These are phyloP conservation scores for Hysterangium stoloniferum DNA, from an alignment of 768 basidiomycete species.

Conservation along the genomic window DNA sequence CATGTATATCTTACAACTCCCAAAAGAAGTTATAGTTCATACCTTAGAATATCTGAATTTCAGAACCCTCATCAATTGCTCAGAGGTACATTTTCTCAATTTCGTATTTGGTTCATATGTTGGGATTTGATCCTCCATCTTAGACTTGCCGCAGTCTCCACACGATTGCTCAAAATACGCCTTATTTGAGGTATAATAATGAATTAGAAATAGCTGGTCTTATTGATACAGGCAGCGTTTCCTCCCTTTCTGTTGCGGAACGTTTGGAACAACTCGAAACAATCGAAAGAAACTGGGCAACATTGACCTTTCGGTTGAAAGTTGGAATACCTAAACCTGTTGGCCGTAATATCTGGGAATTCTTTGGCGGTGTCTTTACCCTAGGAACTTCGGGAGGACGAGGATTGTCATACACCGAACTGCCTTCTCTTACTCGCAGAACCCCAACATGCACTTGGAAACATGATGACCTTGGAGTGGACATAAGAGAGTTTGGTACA, in stretches of 20 bases:
- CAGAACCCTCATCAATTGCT: too few species aligned
- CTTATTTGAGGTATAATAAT: too few species aligned
- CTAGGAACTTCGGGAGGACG: constrained; percentile 8
- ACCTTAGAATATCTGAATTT: too few species aligned
- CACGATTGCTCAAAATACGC: too few species aligned
- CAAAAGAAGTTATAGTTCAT: too few species aligned
- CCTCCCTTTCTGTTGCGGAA: background rate
- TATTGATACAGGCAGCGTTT: too few species aligned
- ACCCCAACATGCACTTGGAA: constrained; percentile 42
- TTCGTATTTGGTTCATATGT: too few species aligned
- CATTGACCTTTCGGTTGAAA: background rate
- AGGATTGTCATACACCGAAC: constrained; percentile 35
- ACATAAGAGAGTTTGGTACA: constrained; percentile 51
- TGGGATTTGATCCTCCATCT: too few species aligned
- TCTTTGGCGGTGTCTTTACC: constrained; percentile 50
- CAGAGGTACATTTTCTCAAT: too few species aligned
- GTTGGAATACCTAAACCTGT: background rate
- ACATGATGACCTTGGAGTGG: constrained; percentile 26
- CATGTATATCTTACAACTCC: too few species aligned
- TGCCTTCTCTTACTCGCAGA: constrained; percentile 42
- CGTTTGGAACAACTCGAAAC: background rate
- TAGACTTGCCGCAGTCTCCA: too few species aligned
- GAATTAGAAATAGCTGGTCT: too few species aligned
- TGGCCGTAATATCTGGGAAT: constrained; percentile 43
- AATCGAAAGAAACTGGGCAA: background rate